Evolutionary conservation across 1,284 basidiomycete species (phyloP).

Genomic region (Trametes pubescens): DNA sequence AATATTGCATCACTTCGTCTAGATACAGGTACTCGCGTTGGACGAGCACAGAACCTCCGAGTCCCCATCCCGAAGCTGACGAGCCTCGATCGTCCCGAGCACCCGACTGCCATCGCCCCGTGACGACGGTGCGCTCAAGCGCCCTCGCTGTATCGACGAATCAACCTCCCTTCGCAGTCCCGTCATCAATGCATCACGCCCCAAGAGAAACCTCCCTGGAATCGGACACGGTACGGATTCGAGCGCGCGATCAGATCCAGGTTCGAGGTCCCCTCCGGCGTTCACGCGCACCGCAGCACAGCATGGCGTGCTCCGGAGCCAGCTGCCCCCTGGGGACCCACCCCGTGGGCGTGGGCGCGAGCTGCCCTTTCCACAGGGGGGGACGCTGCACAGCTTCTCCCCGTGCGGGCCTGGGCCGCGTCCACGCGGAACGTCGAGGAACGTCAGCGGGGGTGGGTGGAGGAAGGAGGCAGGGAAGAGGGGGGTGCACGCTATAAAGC

Average conservation of each 20-base stretch:
- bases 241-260: not conserved
- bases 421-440: too few relatives aligned
- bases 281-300: conserved; percentile 2
- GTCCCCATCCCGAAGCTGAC: not conserved
- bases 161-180: too few relatives aligned
- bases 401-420: not conserved
- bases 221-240: too few relatives aligned
- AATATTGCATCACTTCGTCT: not conserved
- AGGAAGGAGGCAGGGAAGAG: too few relatives aligned
- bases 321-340: not conserved
- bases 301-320: conserved; percentile 11
- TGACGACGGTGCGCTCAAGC: not conserved
- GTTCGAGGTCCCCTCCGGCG: not conserved
- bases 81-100: conserved; percentile 3
- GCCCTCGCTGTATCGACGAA: too few relatives aligned
- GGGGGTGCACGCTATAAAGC: too few relatives aligned
- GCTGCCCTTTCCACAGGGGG: too few relatives aligned
- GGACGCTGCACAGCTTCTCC: conserved; percentile 5
- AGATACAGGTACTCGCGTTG: not conserved
- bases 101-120: not conserved
- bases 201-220: not conserved
- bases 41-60: too few relatives aligned
- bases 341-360: not conserved
- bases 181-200: not conserved
- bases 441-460: too few relatives aligned